Evolutionary conservation across 441 rosid genomes (phyloP), one percentile per base, ranked within the genome.

Genomic region (Jatropha multifida): DNA sequence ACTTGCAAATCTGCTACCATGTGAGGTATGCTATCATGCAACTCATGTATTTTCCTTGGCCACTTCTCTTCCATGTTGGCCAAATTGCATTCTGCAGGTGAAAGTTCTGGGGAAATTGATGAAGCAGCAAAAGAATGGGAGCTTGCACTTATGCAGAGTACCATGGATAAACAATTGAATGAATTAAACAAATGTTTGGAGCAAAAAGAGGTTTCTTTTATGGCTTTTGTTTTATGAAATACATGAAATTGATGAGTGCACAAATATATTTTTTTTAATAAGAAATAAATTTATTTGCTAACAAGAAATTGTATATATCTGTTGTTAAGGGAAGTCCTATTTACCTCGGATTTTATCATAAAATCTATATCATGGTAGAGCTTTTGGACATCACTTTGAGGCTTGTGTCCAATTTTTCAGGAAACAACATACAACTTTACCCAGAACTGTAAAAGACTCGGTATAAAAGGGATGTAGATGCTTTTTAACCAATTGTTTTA

Each of bases 71-170:
- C 54, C 41, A 26, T 40, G 42, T 38, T 65, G 38, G 58, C 65
- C 20, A 69, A 70, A 55, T 20, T 60, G 41, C 20, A 49, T 76
- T 58, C 71, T 55, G 82, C 84, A 88, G 98, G 88, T 73, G 97
- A 91, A 62, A 42, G 51, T 81, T 79, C 94, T 32, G 84, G 83
- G 69, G 97, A 96, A 79, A 80, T 90, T 74, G 99, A 92, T 67
- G 98, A 96, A 74, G 85, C 86, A 72, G 88, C 96, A 32, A 94
- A 91, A 80, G 97, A 92, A 83, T 92, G 98, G 98, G 99, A 96
- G 84, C 98, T 94, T 76, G 85, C 91, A 14, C 89, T 94, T 62
- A 80, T 91, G 79, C 98, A 90, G 75, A 91, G 91, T 80, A 88
- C 94, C 20, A 83, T 96, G 97, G 98, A 96, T 82, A 89, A 90